phyloP scores from a whole-genome alignment of 768 basidiomycete genomes.

The Kwoniella shandongensis region DNA sequence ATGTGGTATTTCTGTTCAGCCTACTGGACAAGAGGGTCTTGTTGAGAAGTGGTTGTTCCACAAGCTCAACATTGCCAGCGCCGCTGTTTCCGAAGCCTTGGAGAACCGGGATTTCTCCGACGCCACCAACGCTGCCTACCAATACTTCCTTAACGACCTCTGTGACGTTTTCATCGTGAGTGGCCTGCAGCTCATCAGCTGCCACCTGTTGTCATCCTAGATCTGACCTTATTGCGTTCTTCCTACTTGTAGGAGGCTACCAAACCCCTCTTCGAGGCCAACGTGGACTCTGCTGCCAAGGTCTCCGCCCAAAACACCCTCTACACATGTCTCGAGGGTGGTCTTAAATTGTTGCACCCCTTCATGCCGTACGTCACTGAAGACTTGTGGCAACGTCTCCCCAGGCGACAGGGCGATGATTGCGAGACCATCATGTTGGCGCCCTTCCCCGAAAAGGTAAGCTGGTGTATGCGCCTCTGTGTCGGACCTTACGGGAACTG shows the following conservation, averaged over 20 bases:
- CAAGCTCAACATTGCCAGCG: constrained; percentile 79
- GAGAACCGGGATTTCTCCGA: constrained; percentile 86
- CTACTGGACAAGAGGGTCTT: constrained; percentile 82
- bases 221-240: not conserved
- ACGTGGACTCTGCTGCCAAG: constrained; percentile 61
- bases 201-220: not conserved
- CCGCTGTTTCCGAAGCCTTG: constrained; percentile 72
- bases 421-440: constrained; percentile 89
- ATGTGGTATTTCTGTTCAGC: constrained; percentile 58
- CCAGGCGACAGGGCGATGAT: constrained; percentile 74
- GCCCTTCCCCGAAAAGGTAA: constrained; percentile 73
- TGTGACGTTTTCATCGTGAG: constrained; percentile 97
- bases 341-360: constrained; percentile 85
- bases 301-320: constrained; percentile 91
- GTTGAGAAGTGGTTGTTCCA: constrained; percentile 95
- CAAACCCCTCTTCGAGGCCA: constrained; percentile 92
- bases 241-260: constrained; percentile 79
- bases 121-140: constrained; percentile 79
- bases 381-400: constrained; percentile 95
- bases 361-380: constrained; percentile 99
- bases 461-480: constrained; percentile 55
- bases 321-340: constrained; percentile 89
- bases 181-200: too few species aligned
- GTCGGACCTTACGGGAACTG: not conserved
- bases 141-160: constrained; percentile 98